Conservation (phyloP, 1,139 yeast genomes). For the Nakaseomyces bracarensis region DNA sequence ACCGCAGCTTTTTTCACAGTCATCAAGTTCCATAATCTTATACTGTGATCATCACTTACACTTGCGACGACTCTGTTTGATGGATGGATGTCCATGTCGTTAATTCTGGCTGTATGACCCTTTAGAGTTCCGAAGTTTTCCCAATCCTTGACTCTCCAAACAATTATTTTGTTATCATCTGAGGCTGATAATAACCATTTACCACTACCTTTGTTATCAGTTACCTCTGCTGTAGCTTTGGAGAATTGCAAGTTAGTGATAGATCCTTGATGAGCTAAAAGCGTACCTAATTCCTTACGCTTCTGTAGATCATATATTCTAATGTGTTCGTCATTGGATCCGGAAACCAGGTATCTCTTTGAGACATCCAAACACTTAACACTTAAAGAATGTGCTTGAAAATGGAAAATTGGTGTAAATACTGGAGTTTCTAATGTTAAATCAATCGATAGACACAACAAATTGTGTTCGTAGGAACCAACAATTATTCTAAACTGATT, state of each 20-base stretch:
- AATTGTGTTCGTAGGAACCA: conserved; percentile 92
- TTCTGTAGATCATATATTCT: conserved; percentile 89
- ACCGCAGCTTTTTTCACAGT: conserved; percentile 93
- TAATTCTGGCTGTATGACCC: conserved; percentile 72
- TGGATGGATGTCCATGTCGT: conserved; percentile 84
- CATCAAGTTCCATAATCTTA: conserved; percentile 92
- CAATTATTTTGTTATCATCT: conserved; percentile 80
- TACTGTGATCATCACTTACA: conserved; percentile 75
- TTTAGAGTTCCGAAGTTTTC: conserved; percentile 80
- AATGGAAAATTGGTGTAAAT: conserved; percentile 91
- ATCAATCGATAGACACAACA: conserved; percentile 72
- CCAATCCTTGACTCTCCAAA: conserved; percentile 98
- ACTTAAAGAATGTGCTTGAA: conserved; percentile 86
- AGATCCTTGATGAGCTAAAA: conserved; percentile 85
- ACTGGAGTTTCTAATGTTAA: conserved; percentile 44
- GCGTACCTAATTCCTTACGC: conserved; percentile 86
- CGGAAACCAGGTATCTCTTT: conserved; percentile 81
- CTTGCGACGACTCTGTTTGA: conserved; percentile 87
- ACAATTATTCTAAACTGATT: conserved; percentile 68
- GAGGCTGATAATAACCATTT: conserved; percentile 89
- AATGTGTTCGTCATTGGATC: conserved; percentile 93
- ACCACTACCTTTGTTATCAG: conserved; percentile 35
- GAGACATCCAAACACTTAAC: conserved; percentile 79
- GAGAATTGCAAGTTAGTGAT: conserved; percentile 72
- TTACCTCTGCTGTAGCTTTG: conserved; percentile 27